Conservation (phyloP, 495 filamentous ascomycete species). For the Talaromyces borbonicus region DNA sequence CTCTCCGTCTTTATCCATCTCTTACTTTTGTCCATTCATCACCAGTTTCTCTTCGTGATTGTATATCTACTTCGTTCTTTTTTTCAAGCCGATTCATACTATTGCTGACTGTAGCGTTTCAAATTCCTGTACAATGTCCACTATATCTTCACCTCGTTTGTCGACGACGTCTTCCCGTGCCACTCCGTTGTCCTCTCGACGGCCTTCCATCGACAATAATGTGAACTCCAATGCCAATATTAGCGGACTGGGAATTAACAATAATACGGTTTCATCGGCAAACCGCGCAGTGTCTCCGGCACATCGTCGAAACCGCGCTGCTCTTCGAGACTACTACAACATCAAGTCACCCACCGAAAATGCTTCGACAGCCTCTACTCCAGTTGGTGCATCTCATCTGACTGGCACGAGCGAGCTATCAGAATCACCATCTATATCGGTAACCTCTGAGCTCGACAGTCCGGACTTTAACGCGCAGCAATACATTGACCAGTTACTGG, state of each 20-base stretch:
- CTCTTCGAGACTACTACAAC: slow-evolving; percentile 90
- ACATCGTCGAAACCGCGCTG: slow-evolving; percentile 61
- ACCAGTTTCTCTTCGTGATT: too few species aligned
- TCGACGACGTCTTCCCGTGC: slow-evolving; percentile 62
- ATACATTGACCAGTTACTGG: slow-evolving; percentile 36
- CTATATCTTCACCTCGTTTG: slow-evolving; percentile 60
- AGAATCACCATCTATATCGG: slow-evolving; percentile 19
- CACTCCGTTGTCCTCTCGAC: slow-evolving; percentile 59
- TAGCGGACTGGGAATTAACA: slow-evolving; percentile 42
- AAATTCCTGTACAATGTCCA: slow-evolving; percentile 51
- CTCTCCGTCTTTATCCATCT: too few species aligned
- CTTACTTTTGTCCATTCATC: too few species aligned
- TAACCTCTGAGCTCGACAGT: slow-evolving; percentile 31
- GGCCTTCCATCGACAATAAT: slow-evolving; percentile 56
- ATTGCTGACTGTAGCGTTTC: background rate
- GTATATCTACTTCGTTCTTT: too few species aligned
- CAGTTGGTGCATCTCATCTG: slow-evolving; percentile 19
- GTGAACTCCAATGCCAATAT: slow-evolving; percentile 36
- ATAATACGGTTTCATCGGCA: slow-evolving; percentile 17
- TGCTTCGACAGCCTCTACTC: slow-evolving; percentile 6
- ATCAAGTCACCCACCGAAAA: slow-evolving; percentile 48
- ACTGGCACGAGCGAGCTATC: slow-evolving; percentile 30
- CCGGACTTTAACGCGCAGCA: slow-evolving; percentile 36
- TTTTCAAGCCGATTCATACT: too few species aligned
- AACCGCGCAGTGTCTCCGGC: slow-evolving; percentile 37